Evolutionary conservation across 176 grass and related monocot genomes (phyloP), one percentile per base, ranked within the genome.

Genomic region (Rhynchospora breviuscula): DNA sequence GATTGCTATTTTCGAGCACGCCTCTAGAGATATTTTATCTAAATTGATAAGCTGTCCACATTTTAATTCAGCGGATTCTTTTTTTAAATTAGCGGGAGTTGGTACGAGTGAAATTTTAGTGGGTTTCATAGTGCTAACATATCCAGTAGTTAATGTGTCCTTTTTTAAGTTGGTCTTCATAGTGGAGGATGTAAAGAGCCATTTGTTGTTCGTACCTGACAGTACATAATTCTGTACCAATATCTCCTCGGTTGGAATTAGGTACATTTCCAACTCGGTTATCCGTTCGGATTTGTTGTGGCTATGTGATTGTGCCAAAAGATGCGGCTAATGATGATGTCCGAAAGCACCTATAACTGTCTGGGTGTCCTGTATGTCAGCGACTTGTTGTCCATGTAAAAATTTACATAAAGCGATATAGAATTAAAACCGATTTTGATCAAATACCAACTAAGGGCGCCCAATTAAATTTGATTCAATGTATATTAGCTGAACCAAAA

Each of bases 191-290:
- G 51, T 35, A 54, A 56, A 51, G 73, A 57, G 73, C 51, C 73
- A 78, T 22, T 78, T 78, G 49, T 78, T 57, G 23, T 57, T 78
- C 73, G 73, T 78, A 78, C 73, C 13, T 78, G 73, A 78, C 51
- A 78, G 73, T 78, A 78, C 73, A 78, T 78, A 51, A 78, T 35
- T 17, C 56, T 52, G 73, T 78, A 78, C 73, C 51, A 78, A 9
- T 53, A 54, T 78, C 73, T 14, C 51, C 48, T 53, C 47, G 5
- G 73, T 33, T 78, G 49, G 51, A 56, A 56, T 78, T 56, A 56
- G 73, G 47, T 77, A 77, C 73, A 9, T 31, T 77, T 77, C 6
- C 73, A 77, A 77, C 47, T 29, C 72, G 17, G 23, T 56, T 29
- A 46, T 9, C 40, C 40, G 7, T 70, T 77, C 23, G 6, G 73